Base-by-base conservation (phyloP, 306 rosid genomes). In the Lupinus albus region DNA sequence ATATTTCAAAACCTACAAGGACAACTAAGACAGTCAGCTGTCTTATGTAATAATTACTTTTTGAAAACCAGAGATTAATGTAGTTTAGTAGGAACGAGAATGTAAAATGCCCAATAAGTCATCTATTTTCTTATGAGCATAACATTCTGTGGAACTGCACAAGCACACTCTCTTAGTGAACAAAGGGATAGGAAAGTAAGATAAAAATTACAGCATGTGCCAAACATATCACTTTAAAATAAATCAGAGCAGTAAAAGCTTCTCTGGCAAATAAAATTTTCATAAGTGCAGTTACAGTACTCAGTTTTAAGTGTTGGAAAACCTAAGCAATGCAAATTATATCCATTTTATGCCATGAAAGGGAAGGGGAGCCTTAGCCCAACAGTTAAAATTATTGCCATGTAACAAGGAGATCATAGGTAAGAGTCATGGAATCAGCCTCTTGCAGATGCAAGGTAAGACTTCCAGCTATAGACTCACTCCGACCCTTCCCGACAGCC, bases 1-100 rank as follows among this genome's bases (percentile, higher is more conserved):
- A 72, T 84, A 93, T 69, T 86, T 93, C 80, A 83, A 78, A 75
- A 89, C 91, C 98, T 93, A 77, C 76, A 76, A 78, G 59, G 77
- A 78, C 45, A 76, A 52, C 32, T 46, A 49, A 21, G 72, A 55
- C 62, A 46, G 64, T 73, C 20, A 78, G 75, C 63, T 16, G 13
- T 32, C 66, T 52, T 61, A 48, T 51, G 61, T 8, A 70, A 51
- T 55, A 76, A 18, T 52, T 12, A 73, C 18, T n/a, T 8, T 12
- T n/a, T 5, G 48, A 79, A 54, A 71, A 65, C 12, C 72, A 60
- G 0, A 38, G 54, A 61, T 25, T 2, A 47, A 52, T 41, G 30
- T 7, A 16, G 15, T 58, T 59, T 51, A 33, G 48, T 45, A 44
- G 4, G 15, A 69, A 28, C 59, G 76, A 38, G 74, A 53, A 70